Evolutionary conservation across 163 green algal species (phyloP).

Genomic region (Scenedesmus sp.): DNA sequence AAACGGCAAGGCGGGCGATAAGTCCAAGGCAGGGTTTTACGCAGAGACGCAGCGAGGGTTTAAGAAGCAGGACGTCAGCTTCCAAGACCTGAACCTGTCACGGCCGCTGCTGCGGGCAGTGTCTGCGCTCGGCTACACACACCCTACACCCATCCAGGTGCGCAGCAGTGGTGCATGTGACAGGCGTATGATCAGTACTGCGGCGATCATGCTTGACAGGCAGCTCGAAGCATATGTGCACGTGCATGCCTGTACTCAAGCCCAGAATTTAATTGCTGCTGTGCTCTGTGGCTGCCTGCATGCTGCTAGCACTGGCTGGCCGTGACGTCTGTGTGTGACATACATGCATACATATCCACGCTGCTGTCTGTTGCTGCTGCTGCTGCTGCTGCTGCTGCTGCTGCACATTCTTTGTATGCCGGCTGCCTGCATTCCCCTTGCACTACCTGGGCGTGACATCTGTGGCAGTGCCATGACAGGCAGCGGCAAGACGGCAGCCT

Average conservation of each 20-base stretch:
- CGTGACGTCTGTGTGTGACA: slow-evolving; percentile 90
- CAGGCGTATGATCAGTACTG: too few relatives aligned
- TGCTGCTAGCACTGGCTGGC: slow-evolving; percentile 45
- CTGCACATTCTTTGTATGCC: neutral
- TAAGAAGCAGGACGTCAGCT: slow-evolving; percentile 86
- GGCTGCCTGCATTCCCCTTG: neutral
- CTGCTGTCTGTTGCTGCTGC: neutral
- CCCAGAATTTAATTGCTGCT: too few relatives aligned
- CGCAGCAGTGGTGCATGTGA: neutral
- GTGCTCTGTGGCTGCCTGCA: neutral
- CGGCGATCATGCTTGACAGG: too few relatives aligned
- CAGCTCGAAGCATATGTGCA: too few relatives aligned
- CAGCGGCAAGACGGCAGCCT: neutral
- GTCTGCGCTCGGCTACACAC: slow-evolving; percentile 88
- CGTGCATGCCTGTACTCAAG: too few relatives aligned
- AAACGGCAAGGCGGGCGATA: slow-evolving; percentile 24
- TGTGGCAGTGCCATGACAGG: slow-evolving; percentile 96
- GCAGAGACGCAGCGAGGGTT: slow-evolving; percentile 72
- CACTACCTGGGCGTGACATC: slow-evolving; percentile 85
- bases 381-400: slow-evolving; percentile 7
- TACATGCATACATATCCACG: too few relatives aligned
- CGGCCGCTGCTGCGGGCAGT: slow-evolving; percentile 89
- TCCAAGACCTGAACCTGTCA: slow-evolving; percentile 93
- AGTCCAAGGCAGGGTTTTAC: slow-evolving; percentile 69
- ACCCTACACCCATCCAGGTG: slow-evolving; percentile 97